Conservation (phyloP, 441 rosid species). For the Bocquillonia castaneifolia region DNA sequence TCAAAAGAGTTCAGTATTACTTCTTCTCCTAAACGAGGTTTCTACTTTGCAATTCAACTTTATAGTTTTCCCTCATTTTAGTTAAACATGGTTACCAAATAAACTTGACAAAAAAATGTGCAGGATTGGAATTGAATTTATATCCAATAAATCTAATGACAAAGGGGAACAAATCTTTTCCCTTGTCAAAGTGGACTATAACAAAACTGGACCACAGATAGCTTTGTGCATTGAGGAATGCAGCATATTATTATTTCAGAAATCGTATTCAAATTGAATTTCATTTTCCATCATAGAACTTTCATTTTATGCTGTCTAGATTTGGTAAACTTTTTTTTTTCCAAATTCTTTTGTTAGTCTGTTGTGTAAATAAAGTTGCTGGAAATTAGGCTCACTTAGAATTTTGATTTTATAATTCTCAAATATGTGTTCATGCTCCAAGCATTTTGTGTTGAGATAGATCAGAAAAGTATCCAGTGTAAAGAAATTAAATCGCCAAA, state of each 20-base stretch:
- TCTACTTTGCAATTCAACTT: conserved; percentile 23
- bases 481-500: not conserved
- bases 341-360: not conserved
- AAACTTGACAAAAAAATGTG: not conserved
- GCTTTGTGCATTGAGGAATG: not conserved
- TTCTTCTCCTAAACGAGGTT: conserved; percentile 45
- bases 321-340: not conserved
- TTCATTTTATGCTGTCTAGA: not conserved
- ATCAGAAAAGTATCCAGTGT: not conserved
- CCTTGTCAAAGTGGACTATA: not conserved
- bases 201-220: not conserved
- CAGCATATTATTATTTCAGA: not conserved
- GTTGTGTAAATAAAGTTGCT: not conserved
- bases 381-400: not conserved
- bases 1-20: conserved; percentile 22
- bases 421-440: not conserved
- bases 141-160: not conserved
- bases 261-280: not conserved
- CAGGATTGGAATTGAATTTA: not conserved
- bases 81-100: not conserved
- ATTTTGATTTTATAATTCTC: not conserved
- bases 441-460: not conserved
- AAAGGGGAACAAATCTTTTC: no score
- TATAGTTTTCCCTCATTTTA: conserved; percentile 9
- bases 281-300: not conserved